Evolutionary conservation across 768 basidiomycete genomes (phyloP).

Genomic region (Termitomyces eurrhizus): DNA sequence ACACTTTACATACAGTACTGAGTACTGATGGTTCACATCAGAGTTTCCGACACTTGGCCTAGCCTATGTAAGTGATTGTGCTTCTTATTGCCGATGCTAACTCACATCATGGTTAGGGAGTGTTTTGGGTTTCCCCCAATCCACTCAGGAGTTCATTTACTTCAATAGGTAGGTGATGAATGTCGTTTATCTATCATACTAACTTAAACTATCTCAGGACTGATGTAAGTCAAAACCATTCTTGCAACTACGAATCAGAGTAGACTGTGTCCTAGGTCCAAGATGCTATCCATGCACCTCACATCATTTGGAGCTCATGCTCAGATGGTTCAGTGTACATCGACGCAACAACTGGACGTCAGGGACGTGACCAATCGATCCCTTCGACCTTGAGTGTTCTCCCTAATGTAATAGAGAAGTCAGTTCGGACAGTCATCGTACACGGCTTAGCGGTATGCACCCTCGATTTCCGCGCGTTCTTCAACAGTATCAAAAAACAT

Average conservation of each 20-base stretch:
- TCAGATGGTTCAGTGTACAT: constrained; percentile 50
- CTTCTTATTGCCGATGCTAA: neutral
- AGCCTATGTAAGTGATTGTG: constrained; percentile 33
- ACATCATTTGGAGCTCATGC: constrained; percentile 56
- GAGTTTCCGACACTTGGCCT: constrained; percentile 51
- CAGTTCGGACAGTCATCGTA: constrained; percentile 55
- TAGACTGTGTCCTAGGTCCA: constrained; percentile 28
- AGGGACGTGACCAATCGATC: constrained; percentile 48
- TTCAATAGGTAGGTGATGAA: constrained; percentile 40
- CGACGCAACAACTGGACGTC: constrained; percentile 30
- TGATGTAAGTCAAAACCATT: constrained; percentile 25
- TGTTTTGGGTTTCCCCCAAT: constrained; percentile 67
- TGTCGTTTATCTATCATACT: neutral
- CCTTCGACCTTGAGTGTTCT: constrained; percentile 60
- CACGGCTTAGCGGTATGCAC: constrained; percentile 59
- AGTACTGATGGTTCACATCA: constrained; percentile 10
- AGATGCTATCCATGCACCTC: constrained; percentile 61
- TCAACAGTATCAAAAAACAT: neutral
- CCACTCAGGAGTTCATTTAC: constrained; percentile 52
- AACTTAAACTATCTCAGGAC: constrained; percentile 20
- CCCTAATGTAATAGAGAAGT: constrained; percentile 70
- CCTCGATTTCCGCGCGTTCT: constrained; percentile 7
- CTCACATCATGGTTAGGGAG: constrained; percentile 33
- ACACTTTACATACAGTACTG: neutral
- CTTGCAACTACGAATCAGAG: neutral